Evolutionary conservation across 805 yeast genomes (phyloP), one percentile per base, ranked within the genome.

Genomic region (Sugiyamaella lignohabitans): DNA sequence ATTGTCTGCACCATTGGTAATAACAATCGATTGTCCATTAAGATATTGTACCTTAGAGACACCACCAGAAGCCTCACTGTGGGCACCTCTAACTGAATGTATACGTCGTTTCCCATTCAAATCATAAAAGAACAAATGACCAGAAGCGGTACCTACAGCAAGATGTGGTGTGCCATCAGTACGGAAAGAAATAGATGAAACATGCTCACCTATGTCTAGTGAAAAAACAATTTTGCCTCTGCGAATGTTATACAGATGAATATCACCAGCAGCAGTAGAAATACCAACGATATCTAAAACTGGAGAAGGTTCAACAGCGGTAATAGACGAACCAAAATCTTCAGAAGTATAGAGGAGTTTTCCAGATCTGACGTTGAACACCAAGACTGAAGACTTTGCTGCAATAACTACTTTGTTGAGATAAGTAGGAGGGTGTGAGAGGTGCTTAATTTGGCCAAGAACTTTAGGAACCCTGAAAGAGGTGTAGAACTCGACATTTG

Each of bases 1-100:
- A 65, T 93, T 93, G 62, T 94, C 98, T 30, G 85, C 91, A 55
- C 98, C 98, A 38, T 83, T 79, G 2, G 96, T 84, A 11, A 93
- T 82, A 16, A 88, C 69, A 18, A 94, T 81, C 0, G 98, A 89
- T 67, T 91, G 98, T 2, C 97, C 97, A 55, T 86, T 83, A 47
- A 93, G 69, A 63, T 87, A 93, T 40, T 75, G 71, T 3, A 79
- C 85, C 43, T 76, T 78, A 3, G 87, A 70, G 11, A 88, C 80
- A 55, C 96, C 96, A 19, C 95, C 95, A 48, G 73, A 73, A 1
- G 72, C 55, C 56, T 83, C 91, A 45, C 73, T 73, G 61, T 91
- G 97, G 8, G 87, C 82, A 45, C 73, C 73, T 55, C 85, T 74
- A 51, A 88, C 67, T 3, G 82, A 70, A 58, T 89, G 97, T 21